These are phyloP conservation scores for Phoenix dactylifera DNA, from an alignment of 176 grass and related monocot species.

Conservation along the genomic window DNA sequence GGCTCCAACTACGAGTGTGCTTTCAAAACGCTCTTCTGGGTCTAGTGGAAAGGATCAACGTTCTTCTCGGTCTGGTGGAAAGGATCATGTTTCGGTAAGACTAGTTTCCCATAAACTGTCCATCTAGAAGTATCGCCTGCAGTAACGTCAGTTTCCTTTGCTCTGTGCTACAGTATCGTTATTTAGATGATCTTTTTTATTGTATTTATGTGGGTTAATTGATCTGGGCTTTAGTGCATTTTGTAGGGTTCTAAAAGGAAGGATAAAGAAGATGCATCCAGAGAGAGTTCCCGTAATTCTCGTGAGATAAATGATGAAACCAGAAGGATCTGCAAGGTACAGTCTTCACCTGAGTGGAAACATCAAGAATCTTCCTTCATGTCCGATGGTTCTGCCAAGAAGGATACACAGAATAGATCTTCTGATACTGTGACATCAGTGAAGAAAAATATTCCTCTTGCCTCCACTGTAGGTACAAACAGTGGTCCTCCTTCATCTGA, in stretches of 20 bases:
- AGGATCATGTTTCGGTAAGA: slow-evolving; percentile 55
- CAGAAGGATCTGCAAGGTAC: slow-evolving; percentile 31
- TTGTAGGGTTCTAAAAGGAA: slow-evolving; percentile 81
- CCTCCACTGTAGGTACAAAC: slow-evolving; percentile 3
- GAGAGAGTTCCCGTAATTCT: slow-evolving; percentile 38
- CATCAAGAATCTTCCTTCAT: slow-evolving; percentile 29
- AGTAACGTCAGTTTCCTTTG: no score
- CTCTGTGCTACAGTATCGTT: no score
- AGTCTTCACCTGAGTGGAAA: slow-evolving; percentile 30
- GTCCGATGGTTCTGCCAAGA: slow-evolving; percentile 34
- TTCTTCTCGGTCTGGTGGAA: slow-evolving; percentile 62
- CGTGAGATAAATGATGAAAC: slow-evolving; percentile 30
- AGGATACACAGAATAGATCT: slow-evolving; percentile 35
- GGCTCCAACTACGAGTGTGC: slow-evolving; percentile 35
- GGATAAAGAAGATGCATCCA: slow-evolving; percentile 55
- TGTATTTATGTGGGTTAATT: not conserved
- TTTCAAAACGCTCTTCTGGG: slow-evolving; percentile 71
- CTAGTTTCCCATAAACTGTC: not conserved
- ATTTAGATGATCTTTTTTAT: no score
- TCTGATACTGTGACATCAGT: slow-evolving; percentile 35
- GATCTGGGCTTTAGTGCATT: slow-evolving; percentile 21
- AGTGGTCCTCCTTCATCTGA: slow-evolving; percentile 30
- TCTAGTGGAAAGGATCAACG: slow-evolving; percentile 78
- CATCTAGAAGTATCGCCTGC: no score
- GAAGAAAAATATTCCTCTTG: slow-evolving; percentile 33